Base-by-base conservation (phyloP, 2,329 filamentous ascomycete genomes). In the Byssothecium circinans region DNA sequence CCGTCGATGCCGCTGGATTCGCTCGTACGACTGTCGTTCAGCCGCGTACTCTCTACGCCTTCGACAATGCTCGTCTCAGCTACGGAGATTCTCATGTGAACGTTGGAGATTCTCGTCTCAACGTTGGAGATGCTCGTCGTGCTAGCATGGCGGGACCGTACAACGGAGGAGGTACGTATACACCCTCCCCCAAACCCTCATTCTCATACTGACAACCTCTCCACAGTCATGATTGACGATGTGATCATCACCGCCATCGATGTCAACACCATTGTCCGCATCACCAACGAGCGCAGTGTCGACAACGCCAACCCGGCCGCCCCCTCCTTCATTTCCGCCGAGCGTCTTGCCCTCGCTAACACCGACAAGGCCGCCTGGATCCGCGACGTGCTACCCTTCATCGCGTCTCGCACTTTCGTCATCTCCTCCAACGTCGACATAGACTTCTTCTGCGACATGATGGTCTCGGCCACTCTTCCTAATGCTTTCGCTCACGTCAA, bases 401-500 rank as follows among this genome's bases (percentile, higher is more conserved):
- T 65, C 10, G 14, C 44, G 1, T 20, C 25, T 1, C 40, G 48
- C 12, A 54, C 47, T 2, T 61, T 65, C 39, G 41, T 42, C 1
- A 17, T 65, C n/a, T 20, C 33, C 1, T 55, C 45, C 14, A 49
- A 53, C 2, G 18, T 41, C 0, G 60, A 63, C 20, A 12, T 57
- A 4, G 41, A 45, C 36, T 58, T 52, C 35, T 22, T 49, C 2
- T 29, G 43, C 2, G 10, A 14, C 1, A 52, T 64, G 22, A 36
- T 62, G 2, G 2, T 14, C 17, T 25, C 17, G 1, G 30, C 40
- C 1, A 2, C 7, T 0, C 33, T 61, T 1, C 59, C 57, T 0
- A 4, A 47, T 1, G 23, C 62, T 15, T 25, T 30, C 42, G 19
- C 23, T 4, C 47, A 41, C 18, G 45, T 67, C 39, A 68, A 72